A percentile compares a stretch with the other conserved stretches of the same genome.
Evolutionary conservation across 306 rosid species (phyloP).

Genomic region (Mimosa bimucronata): DNA sequence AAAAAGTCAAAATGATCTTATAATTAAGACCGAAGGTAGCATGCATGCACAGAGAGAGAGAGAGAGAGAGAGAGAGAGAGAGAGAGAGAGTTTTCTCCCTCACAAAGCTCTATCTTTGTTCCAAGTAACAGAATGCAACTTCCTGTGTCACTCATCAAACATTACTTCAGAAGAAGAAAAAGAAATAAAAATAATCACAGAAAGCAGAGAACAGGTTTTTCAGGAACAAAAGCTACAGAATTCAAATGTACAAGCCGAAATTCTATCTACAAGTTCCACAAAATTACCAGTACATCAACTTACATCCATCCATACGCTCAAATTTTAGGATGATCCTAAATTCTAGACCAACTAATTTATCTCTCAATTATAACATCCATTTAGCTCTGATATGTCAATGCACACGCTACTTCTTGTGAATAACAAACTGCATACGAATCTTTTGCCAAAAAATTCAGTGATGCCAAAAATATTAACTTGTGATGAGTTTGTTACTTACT

Average conservation of each 20-base stretch:
- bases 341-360: neutral
- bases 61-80: too few relatives aligned
- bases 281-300: conserved; percentile 25
- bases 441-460: neutral
- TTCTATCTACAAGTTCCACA: conserved; percentile 42
- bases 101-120: neutral
- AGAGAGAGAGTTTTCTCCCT: neutral
- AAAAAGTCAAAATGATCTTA: too few relatives aligned
- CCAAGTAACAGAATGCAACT: neutral
- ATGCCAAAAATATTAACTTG: neutral
- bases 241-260: conserved; percentile 45
- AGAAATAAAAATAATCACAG: conserved; percentile 1
- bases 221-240: conserved; percentile 13
- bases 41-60: too few relatives aligned
- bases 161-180: neutral
- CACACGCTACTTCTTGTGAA: neutral
- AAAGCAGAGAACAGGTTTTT: conserved; percentile 6
- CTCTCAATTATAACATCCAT: neutral
- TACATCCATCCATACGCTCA: conserved; percentile 28
- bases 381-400: too few relatives aligned
- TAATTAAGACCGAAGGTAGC: too few relatives aligned
- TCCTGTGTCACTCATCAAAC: neutral
- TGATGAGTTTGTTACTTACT: neutral
- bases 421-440: neutral
- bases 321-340: conserved; percentile 5